Evolutionary conservation across 2,329 filamentous ascomycete species (phyloP), one percentile per base, ranked within the genome.

Genomic region (Cladosporium sp.): DNA sequence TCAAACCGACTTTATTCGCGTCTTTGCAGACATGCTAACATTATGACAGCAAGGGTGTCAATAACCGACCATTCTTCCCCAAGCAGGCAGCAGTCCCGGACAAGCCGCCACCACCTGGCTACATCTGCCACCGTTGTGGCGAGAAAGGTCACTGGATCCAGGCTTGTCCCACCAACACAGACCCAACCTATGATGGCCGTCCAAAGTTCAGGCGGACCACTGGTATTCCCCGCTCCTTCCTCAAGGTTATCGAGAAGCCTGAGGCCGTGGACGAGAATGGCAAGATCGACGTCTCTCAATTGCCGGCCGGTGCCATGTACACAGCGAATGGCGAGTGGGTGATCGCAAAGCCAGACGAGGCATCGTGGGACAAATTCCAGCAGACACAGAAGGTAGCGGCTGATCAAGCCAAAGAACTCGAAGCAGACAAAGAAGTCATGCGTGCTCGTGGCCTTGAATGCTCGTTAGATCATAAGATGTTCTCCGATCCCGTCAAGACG

Each of bases 111-210:
- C 95, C 95, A 1, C 90, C 91, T 62, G 93, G 93, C 62, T 99
- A 99, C 78, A 90, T 97, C 68, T 99, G 95, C 80, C 97, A 97
- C 77, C 90, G 95, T 59, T 99, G 95, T 79, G 91, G 93, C 68
- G 91, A 97, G 78, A 97, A 97, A 81, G 95, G 85, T 83, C 95
- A 99, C 78, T 99, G 94, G 94, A 99, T 99, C 69, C 94, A 98
- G 80, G 87, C 92, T 62, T 99, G 95, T 75, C 95, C 95, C 7
- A 99, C 94, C n/a, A 99, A 99, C 78, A 92, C 97, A 77, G 93
- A 99, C 71, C 94, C 95, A 3, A 93, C 93, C 67, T 98, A 93
- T 78, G 95, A 99, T 80, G 93, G 93, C 71, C 90, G 92, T 63
- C 92, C 93, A 59, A 89, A 94, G 67, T 92, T 98, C 70, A 98